Percentiles rank a stretch among this genome's conserved stretches.
These are phyloP conservation scores for Escallonia herrerae DNA, from an alignment of 129 eudicot genomes.

Conservation along the genomic window DNA sequence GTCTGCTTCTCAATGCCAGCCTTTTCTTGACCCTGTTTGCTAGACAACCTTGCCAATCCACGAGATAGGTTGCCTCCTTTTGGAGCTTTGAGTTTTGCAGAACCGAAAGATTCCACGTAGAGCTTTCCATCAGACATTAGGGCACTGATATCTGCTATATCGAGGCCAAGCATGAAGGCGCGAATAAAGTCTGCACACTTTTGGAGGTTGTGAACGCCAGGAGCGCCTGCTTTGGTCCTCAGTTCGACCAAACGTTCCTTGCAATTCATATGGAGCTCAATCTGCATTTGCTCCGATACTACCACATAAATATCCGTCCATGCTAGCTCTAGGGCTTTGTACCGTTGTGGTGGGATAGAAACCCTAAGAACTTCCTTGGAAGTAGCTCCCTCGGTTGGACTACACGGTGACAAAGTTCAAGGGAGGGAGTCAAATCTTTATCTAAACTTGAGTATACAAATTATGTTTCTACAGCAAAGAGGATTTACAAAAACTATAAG, in stretches of 20 bases:
- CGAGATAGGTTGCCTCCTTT: slow-evolving; percentile 72
- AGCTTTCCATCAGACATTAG: slow-evolving; percentile 68
- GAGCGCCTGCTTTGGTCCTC: slow-evolving; percentile 63
- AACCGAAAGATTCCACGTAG: slow-evolving; percentile 73
- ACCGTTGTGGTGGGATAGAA: slow-evolving; percentile 60
- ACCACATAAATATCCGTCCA: slow-evolving; percentile 80
- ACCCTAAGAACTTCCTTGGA: slow-evolving; percentile 52
- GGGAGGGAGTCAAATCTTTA: too few relatives aligned
- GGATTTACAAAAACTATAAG: too few relatives aligned
- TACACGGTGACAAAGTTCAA: too few relatives aligned
- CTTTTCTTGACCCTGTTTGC: slow-evolving; percentile 42
- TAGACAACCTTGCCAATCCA: slow-evolving; percentile 69
- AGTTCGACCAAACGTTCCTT: slow-evolving; percentile 63
- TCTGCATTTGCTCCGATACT: slow-evolving; percentile 60
- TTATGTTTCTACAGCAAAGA: too few relatives aligned
- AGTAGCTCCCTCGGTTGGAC: slow-evolving; percentile 14
- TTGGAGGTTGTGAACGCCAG: slow-evolving; percentile 67
- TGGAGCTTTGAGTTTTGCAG: slow-evolving; percentile 68
- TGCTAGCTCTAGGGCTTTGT: slow-evolving; percentile 53
- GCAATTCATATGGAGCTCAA: slow-evolving; percentile 70
- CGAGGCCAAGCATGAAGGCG: slow-evolving; percentile 77
- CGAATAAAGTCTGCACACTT: slow-evolving; percentile 79
- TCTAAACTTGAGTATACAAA: too few relatives aligned
- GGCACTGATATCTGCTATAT: slow-evolving; percentile 56
- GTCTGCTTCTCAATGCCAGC: slow-evolving; percentile 73